These are phyloP conservation scores for Taphrina populina DNA, from an alignment of 1,139 yeast species.

Conservation along the genomic window DNA sequence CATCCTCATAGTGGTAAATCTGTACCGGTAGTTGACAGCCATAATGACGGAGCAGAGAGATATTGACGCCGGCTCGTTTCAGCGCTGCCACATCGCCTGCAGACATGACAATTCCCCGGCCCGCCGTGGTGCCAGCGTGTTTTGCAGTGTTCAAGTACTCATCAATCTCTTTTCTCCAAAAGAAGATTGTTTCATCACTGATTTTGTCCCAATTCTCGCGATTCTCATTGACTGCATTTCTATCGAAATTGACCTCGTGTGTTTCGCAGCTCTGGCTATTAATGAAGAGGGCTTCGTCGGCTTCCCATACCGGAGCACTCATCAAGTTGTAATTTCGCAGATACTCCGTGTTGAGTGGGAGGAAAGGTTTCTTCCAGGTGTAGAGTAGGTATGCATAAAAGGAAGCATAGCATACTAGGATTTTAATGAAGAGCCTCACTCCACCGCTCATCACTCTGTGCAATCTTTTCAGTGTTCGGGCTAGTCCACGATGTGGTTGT, in stretches of 20 bases:
- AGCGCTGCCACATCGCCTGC: conserved; percentile 24
- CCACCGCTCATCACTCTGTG: conserved; percentile 7
- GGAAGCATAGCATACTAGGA: background rate
- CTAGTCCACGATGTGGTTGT: too few species aligned
- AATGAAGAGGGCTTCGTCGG: conserved; percentile 4
- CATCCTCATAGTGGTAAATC: conserved; percentile 16
- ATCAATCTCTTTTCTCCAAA: background rate
- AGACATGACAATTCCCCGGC: conserved; percentile 27
- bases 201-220: background rate
- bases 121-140: conserved; percentile 7
- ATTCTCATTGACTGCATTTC: conserved; percentile 11
- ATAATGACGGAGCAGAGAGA: conserved; percentile 15
- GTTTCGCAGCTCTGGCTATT: conserved; percentile 8
- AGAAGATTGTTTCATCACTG: background rate
- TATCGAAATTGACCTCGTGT: background rate
- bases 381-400: conserved; percentile 6
- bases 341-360: conserved; percentile 4
- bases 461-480: too few species aligned
- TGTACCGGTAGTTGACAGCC: conserved; percentile 22
- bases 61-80: conserved; percentile 17
- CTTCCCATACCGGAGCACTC: conserved; percentile 8
- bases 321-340: background rate
- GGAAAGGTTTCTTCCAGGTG: conserved; percentile 12
- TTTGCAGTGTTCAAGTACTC: background rate
- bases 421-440: background rate